phyloP scores from a whole-genome alignment of 177 flowering plant genomes.

The Vitis hybrid region DNA sequence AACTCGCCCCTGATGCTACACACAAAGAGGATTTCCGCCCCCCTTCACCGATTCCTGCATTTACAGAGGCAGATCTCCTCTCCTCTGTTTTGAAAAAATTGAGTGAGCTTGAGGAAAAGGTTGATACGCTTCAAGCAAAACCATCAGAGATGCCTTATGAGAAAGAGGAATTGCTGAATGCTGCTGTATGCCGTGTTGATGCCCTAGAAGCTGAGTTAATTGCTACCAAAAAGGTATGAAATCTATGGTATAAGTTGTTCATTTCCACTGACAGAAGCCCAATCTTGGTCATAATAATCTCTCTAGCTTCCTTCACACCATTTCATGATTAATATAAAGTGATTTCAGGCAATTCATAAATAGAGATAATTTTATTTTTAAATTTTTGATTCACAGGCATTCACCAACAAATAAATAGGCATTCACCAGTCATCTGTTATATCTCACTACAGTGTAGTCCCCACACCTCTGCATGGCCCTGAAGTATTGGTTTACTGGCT shows the following conservation, averaged over 20 bases:
- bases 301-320: too few relatives aligned
- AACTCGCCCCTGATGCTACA: conserved; percentile 14
- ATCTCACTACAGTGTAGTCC: too few relatives aligned
- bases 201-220: conserved; percentile 90
- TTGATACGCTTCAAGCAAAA: conserved; percentile 59
- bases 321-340: too few relatives aligned
- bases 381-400: too few relatives aligned
- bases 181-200: conserved; percentile 91
- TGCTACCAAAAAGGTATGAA: conserved; percentile 78
- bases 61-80: conserved; percentile 51
- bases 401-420: too few relatives aligned
- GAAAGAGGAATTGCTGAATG: conserved; percentile 85
- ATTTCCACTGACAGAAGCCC: not conserved
- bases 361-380: too few relatives aligned
- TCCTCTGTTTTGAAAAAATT: conserved; percentile 64
- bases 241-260: not conserved
- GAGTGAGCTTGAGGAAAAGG: conserved; percentile 79
- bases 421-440: too few relatives aligned
- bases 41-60: conserved; percentile 63
- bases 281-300: too few relatives aligned
- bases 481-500: too few relatives aligned
- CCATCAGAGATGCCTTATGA: conserved; percentile 83
- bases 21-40: conserved; percentile 44
- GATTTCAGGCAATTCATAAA: too few relatives aligned
- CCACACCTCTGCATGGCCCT: too few relatives aligned